Percentiles rank a stretch among this genome's conserved stretches.
These are phyloP conservation scores for Didymella segeticola DNA, from an alignment of 2,329 filamentous ascomycete genomes.

Conservation along the genomic window DNA sequence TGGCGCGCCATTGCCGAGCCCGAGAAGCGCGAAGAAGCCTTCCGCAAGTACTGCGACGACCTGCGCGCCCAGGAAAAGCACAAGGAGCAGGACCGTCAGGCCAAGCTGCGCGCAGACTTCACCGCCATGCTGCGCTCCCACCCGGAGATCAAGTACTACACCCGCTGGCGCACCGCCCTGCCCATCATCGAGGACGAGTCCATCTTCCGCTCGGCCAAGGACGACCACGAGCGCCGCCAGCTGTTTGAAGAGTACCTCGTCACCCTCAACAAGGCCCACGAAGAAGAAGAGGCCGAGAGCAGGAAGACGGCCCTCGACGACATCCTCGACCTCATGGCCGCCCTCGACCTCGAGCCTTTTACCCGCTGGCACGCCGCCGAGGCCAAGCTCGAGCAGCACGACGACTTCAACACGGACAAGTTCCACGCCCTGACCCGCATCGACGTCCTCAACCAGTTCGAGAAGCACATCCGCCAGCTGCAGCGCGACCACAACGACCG, in stretches of 20 bases:
- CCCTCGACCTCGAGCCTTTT: conserved; percentile 86
- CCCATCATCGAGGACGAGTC: conserved; percentile 95
- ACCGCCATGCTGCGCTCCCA: conserved; percentile 95
- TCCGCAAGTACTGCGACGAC: conserved; percentile 94
- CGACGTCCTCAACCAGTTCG: conserved; percentile 90
- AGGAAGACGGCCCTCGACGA: conserved; percentile 86
- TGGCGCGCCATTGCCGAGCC: conserved; percentile 94
- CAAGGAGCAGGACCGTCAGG: conserved; percentile 87
- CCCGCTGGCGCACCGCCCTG: conserved; percentile 93
- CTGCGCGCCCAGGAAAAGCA: conserved; percentile 92
- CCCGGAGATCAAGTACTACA: conserved; percentile 96
- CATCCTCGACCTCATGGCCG: conserved; percentile 77
- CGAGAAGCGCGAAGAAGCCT: conserved; percentile 85
- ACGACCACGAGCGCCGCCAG: conserved; percentile 85
- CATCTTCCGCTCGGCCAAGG: conserved; percentile 88
- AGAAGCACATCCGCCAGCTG: conserved; percentile 91
- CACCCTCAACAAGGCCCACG: conserved; percentile 80
- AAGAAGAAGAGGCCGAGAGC: conserved; percentile 74
- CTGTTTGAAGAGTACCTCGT: conserved; percentile 93
- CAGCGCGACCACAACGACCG: conserved; percentile 92
- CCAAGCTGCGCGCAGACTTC: conserved; percentile 93
- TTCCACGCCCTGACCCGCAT: conserved; percentile 85
- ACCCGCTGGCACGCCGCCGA: conserved; percentile 94
- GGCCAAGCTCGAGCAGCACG: conserved; percentile 76
- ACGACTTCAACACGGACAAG: conserved; percentile 78